Evolutionary conservation across 768 basidiomycete genomes (phyloP).

Genomic region (Suillus paluster): DNA sequence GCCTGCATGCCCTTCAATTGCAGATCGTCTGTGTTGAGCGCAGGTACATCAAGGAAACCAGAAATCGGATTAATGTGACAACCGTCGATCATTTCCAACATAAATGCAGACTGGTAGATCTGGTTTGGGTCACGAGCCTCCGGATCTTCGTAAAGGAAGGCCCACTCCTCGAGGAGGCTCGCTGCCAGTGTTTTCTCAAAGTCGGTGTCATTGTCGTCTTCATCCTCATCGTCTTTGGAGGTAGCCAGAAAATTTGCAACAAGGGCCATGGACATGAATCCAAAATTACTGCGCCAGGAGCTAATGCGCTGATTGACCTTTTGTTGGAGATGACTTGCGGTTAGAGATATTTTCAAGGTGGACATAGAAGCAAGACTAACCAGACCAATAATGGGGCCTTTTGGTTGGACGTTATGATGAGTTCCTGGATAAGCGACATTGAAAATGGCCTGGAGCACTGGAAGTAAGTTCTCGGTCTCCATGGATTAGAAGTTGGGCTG

Average conservation of each 20-base stretch:
- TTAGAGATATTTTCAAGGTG: not conserved
- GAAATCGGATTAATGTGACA: slow-evolving; percentile 9
- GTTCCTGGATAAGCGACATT: slow-evolving; percentile 13
- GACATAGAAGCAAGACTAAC: slow-evolving; percentile 9
- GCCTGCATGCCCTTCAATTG: slow-evolving; percentile 8
- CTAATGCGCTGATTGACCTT: slow-evolving; percentile 9
- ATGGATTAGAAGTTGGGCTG: slow-evolving; percentile 14
- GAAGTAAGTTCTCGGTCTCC: slow-evolving; percentile 1
- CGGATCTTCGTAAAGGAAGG: slow-evolving; percentile 12
- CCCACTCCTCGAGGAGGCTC: not conserved
- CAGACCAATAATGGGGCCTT: slow-evolving; percentile 8
- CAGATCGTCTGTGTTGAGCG: slow-evolving; percentile 1
- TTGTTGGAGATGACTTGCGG: not conserved
- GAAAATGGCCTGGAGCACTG: slow-evolving; percentile 9
- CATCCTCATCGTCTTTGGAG: not conserved
- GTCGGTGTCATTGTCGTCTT: not conserved
- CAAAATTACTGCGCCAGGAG: slow-evolving; percentile 14
- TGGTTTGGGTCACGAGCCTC: not conserved
- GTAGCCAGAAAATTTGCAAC: slow-evolving; percentile 8
- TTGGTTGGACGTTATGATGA: slow-evolving; percentile 4
- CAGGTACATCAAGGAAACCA: slow-evolving; percentile 6
- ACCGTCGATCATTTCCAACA: slow-evolving; percentile 9
- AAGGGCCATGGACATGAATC: slow-evolving; percentile 11
- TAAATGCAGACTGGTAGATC: slow-evolving; percentile 8
- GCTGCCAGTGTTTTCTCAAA: not conserved